These are phyloP conservation scores for Raffaelea deltoideospora DNA, from an alignment of 2,329 filamentous ascomycete species.

Conservation along the genomic window DNA sequence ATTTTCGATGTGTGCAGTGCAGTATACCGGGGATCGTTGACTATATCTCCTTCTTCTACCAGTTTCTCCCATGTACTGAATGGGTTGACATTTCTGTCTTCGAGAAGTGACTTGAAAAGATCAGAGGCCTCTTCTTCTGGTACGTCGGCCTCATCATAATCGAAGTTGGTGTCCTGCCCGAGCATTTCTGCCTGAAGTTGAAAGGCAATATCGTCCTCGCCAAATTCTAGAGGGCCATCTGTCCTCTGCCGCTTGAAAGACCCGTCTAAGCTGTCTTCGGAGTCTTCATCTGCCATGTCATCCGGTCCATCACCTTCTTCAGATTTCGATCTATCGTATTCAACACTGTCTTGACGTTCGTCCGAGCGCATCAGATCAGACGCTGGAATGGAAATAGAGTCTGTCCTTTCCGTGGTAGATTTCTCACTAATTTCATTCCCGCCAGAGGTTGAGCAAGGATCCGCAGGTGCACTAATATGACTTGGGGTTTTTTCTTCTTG, in stretches of 20 bases:
- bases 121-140: constrained; percentile 43
- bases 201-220: constrained; percentile 85
- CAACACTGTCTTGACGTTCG: constrained; percentile 14
- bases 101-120: constrained; percentile 73
- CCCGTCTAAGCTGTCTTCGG: constrained; percentile 35
- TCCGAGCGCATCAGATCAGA: not conserved
- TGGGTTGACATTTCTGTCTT: constrained; percentile 69
- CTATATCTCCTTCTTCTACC: constrained; percentile 64
- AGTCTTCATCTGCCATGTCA: constrained; percentile 42
- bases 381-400: not conserved
- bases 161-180: too few relatives aligned
- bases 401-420: constrained; percentile 21
- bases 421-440: not conserved
- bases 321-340: constrained; percentile 62
- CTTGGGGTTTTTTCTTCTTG: not conserved
- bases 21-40: constrained; percentile 79
- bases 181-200: constrained; percentile 67
- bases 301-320: constrained; percentile 55
- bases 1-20: constrained; percentile 66
- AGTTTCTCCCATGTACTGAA: constrained; percentile 87
- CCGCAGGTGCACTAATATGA: not conserved
- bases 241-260: constrained; percentile 35
- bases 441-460: too few relatives aligned
- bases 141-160: constrained; percentile 25
- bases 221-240: constrained; percentile 56